phyloP scores from a whole-genome alignment of 1,284 basidiomycete genomes.

The Tilletia caries region DNA sequence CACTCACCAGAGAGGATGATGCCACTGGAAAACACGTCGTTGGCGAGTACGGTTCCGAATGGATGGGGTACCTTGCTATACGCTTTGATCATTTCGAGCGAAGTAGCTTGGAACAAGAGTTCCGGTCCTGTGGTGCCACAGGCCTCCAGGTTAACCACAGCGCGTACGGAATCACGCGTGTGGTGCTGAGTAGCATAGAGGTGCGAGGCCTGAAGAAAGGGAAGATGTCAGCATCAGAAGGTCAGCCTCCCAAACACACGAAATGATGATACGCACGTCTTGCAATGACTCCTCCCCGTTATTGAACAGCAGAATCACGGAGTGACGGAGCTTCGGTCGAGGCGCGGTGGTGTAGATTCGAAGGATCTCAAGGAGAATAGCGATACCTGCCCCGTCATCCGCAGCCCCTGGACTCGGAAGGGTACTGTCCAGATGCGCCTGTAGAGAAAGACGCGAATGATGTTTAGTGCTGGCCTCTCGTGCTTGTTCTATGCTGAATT shows the following conservation, averaged over 20 bases:
- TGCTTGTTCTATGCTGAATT: neutral
- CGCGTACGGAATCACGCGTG: slow-evolving; percentile 65
- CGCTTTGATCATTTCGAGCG: slow-evolving; percentile 85
- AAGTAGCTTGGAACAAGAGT: slow-evolving; percentile 92
- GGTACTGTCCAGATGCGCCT: slow-evolving; percentile 77
- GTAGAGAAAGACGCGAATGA: slow-evolving; percentile 52
- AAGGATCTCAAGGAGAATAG: slow-evolving; percentile 79
- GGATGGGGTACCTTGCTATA: slow-evolving; percentile 84
- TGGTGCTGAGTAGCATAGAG: slow-evolving; percentile 53
- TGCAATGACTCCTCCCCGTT: slow-evolving; percentile 75
- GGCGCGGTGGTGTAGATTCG: slow-evolving; percentile 63
- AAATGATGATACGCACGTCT: neutral
- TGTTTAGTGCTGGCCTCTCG: neutral
- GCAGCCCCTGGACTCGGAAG: slow-evolving; percentile 57
- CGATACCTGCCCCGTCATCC: slow-evolving; percentile 76
- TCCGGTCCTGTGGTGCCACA: slow-evolving; percentile 85
- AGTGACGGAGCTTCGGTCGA: slow-evolving; percentile 69
- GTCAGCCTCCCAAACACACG: neutral
- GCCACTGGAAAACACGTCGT: slow-evolving; percentile 90
- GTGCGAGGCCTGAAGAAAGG: slow-evolving; percentile 63
- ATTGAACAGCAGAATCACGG: slow-evolving; percentile 89
- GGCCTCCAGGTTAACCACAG: slow-evolving; percentile 88
- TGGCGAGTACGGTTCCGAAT: slow-evolving; percentile 84
- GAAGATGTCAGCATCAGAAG: neutral
- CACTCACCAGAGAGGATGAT: slow-evolving; percentile 64